Evolutionary conservation across 2,329 filamentous ascomycete species (phyloP).

Genomic region (Harringtonia lauricola): DNA sequence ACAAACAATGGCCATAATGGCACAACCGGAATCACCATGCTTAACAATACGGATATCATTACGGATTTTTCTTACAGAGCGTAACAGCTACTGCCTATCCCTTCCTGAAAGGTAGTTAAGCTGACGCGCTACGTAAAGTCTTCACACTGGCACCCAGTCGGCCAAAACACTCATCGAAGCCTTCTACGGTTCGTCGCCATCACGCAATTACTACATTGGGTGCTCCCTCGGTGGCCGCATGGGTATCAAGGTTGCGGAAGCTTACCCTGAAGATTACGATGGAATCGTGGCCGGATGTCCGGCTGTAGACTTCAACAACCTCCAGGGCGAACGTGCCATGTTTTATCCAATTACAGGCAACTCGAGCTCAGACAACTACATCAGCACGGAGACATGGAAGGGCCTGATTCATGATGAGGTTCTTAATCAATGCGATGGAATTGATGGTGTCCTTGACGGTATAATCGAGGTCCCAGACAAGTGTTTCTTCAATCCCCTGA

Average conservation of each 20-base stretch:
- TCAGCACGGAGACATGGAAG: constrained; percentile 2
- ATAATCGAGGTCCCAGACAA: constrained; percentile 7
- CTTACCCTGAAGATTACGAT: constrained; percentile 45
- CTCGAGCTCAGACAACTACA: constrained; percentile 2
- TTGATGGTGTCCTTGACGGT: constrained; percentile 7
- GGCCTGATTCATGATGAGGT: constrained; percentile 6
- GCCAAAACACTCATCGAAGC: constrained; percentile 34
- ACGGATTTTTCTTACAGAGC: constrained; percentile 24
- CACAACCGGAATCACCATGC: constrained; percentile 19
- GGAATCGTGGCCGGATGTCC: constrained; percentile 40
- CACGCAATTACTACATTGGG: constrained; percentile 42
- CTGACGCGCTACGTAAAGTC: constrained; percentile 1
- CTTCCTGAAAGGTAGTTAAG: not conserved
- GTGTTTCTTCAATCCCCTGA: constrained; percentile 3
- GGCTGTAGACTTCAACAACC: constrained; percentile 25
- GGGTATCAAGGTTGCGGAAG: constrained; percentile 41
- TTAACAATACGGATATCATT: constrained; percentile 24
- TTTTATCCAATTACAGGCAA: constrained; percentile 27
- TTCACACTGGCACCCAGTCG: constrained; percentile 35
- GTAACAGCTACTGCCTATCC: constrained; percentile 5
- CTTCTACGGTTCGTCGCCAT: constrained; percentile 30
- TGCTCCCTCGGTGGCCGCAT: constrained; percentile 51
- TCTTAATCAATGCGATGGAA: constrained; percentile 6
- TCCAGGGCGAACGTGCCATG: constrained; percentile 28
- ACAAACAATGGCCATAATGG: constrained; percentile 41